Conservation (phyloP, 805 yeast genomes). For the Saturnispora besseyi region DNA sequence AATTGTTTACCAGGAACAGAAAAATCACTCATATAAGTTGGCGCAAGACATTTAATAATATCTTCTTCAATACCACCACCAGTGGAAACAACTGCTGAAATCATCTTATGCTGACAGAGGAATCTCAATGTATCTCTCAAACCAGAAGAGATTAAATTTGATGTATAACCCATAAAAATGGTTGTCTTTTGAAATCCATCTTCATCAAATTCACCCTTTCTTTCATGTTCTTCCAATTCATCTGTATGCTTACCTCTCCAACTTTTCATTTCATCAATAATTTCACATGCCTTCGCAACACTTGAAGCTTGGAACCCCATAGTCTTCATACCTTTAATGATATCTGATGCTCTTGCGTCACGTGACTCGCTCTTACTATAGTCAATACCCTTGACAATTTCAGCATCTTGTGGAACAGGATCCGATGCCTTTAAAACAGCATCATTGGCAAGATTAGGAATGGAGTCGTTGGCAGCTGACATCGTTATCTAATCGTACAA, state of each 20-base stretch:
- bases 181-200: conserved; percentile 77
- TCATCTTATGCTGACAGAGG: conserved; percentile 89
- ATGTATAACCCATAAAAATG: conserved; percentile 91
- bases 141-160: conserved; percentile 92
- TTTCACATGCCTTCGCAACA: conserved; percentile 81
- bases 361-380: conserved; percentile 70
- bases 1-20: conserved; percentile 68
- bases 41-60: conserved; percentile 90
- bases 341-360: conserved; percentile 70
- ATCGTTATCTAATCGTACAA: conserved; percentile 5
- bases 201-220: conserved; percentile 69
- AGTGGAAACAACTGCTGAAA: conserved; percentile 89
- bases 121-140: conserved; percentile 82
- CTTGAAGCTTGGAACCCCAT: conserved; percentile 98
- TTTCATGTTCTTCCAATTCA: conserved; percentile 58
- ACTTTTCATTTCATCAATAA: conserved; percentile 81
- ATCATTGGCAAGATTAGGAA: conserved; percentile 74
- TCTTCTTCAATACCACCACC: conserved; percentile 99
- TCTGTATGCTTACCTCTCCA: conserved; percentile 85
- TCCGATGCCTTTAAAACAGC: conserved; percentile 85
- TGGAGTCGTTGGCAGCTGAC: conserved; percentile 18
- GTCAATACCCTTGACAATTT: conserved; percentile 80
- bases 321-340: conserved; percentile 73
- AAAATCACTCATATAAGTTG: conserved; percentile 92
- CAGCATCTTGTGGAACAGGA: conserved; percentile 75